Evolutionary conservation across 177 flowering plant genomes (phyloP), one percentile per base, ranked within the genome.

Genomic region (Vitis hybrid): DNA sequence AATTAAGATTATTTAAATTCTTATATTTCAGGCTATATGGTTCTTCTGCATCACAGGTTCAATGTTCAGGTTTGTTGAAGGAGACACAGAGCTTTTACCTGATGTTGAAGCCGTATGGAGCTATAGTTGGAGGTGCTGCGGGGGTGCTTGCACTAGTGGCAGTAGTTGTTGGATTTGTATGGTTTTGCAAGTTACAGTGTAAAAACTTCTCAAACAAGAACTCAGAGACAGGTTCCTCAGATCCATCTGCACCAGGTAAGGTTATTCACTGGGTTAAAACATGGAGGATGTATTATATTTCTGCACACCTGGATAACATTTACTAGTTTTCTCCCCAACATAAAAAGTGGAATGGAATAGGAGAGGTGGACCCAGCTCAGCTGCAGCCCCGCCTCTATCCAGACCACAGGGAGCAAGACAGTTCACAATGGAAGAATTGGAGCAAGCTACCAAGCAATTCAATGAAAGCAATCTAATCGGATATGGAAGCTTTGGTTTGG

Each of bases 161-260:
- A 30, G 60, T 80, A 62, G 56, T 77, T 21, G 73, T 79, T 50
- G 78, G 74, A 4, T 50, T 80, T 1, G n/a, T 85, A 32, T 85
- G 87, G 87, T 70, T 81, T 70, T 83, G 73, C 76, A 74, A 74
- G 66, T 68, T 26, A 6, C 77, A 69, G 3, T 70, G 72, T 67
- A 88, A 75, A 66, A 79, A 67, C 51, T 64, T 64, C 14, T 70
- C 82, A 7, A 88, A 84, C 67, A 79, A 64, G 73, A 86, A 75
- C 57, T 88, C 91, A 0, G 92, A 86, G 19, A 82, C 87, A n/a
- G 86, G 86, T 56, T 90, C 92, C 66, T 90, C 91, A 57, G 91
- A 88, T 68, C 92, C 91, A 56, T 85, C 89, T 69, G 87, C 88
- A 63, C 65, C 68, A 76, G 92, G 95, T 88, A 84, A 72, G 70